Evolutionary conservation across 495 filamentous ascomycete species (phyloP).

Genomic region (Durotheca rogersii): DNA sequence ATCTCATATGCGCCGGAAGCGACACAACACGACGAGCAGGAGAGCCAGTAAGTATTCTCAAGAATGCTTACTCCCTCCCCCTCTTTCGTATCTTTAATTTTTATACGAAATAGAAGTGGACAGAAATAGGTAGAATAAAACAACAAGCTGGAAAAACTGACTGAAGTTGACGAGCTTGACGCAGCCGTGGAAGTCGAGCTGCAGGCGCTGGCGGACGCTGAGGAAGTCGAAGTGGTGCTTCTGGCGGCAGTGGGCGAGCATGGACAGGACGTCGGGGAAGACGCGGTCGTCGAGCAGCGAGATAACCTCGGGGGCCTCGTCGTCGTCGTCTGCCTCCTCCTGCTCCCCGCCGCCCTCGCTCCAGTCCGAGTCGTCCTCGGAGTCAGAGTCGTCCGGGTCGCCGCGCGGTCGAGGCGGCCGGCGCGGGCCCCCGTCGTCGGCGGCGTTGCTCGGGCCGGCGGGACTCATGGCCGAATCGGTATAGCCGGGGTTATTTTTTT

Average conservation of each 20-base stretch:
- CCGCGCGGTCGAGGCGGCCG: slow-evolving; percentile 10
- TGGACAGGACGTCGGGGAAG: slow-evolving; percentile 62
- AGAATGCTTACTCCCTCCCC: too few species aligned
- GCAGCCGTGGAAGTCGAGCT: slow-evolving; percentile 76
- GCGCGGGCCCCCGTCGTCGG: slow-evolving; percentile 20
- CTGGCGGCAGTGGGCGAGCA: slow-evolving; percentile 72
- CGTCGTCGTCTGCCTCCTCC: slow-evolving; percentile 52
- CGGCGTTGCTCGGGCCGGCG: neutral
- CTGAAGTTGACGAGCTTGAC: slow-evolving; percentile 86
- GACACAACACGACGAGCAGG: too few species aligned
- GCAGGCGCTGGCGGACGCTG: slow-evolving; percentile 60
- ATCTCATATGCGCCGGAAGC: too few species aligned
- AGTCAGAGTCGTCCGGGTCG: slow-evolving; percentile 33
- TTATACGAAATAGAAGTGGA: neutral
- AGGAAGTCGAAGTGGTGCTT: slow-evolving; percentile 75
- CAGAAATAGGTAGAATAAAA: neutral
- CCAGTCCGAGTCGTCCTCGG: slow-evolving; percentile 51
- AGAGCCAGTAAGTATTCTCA: too few species aligned
- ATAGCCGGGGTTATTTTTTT: too few species aligned
- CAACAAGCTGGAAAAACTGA: slow-evolving; percentile 28
- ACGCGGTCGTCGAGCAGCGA: slow-evolving; percentile 70
- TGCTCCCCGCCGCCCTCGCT: slow-evolving; percentile 82
- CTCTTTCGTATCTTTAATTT: too few species aligned
- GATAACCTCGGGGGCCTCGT: slow-evolving; percentile 60
- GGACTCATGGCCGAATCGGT: too few species aligned